phyloP scores from a whole-genome alignment of 2,329 filamentous ascomycete genomes.

The Pleurostoma richardsiae region DNA sequence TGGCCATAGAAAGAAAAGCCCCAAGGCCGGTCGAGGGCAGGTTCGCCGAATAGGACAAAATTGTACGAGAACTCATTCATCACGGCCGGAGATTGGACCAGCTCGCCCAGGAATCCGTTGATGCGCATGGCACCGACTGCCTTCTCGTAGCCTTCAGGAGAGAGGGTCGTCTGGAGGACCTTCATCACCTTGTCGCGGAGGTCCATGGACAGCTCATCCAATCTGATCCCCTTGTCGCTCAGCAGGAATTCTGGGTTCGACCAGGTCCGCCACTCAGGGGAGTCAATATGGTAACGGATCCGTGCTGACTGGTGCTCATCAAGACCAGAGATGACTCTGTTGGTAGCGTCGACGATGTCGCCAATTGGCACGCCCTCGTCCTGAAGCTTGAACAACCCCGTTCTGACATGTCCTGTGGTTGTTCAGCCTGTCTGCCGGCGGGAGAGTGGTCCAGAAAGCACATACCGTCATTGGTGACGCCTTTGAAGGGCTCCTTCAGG shows the following conservation, averaged over 20 bases:
- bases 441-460: neutral
- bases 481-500: constrained; percentile 63
- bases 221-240: constrained; percentile 61
- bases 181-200: constrained; percentile 45
- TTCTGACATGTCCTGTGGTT: constrained; percentile 40
- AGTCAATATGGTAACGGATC: constrained; percentile 59
- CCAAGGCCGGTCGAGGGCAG: constrained; percentile 56
- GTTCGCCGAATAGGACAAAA: constrained; percentile 64
- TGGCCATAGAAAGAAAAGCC: constrained; percentile 75
- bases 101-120: constrained; percentile 69
- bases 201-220: constrained; percentile 50
- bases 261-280: constrained; percentile 66
- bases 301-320: constrained; percentile 40
- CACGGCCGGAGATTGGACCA: constrained; percentile 55
- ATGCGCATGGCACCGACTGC: constrained; percentile 66
- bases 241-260: constrained; percentile 71
- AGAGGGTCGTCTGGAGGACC: constrained; percentile 55
- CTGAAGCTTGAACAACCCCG: constrained; percentile 50
- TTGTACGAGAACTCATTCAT: constrained; percentile 77
- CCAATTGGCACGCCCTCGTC: constrained; percentile 60
- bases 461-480: constrained; percentile 63
- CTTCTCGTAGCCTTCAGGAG: constrained; percentile 66
- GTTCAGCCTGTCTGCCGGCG: constrained; percentile 1
- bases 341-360: constrained; percentile 46
- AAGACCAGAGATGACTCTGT: constrained; percentile 39